These are phyloP conservation scores for Penicillium sclerotiorum DNA, from an alignment of 2,329 filamentous ascomycete species.

Conservation along the genomic window DNA sequence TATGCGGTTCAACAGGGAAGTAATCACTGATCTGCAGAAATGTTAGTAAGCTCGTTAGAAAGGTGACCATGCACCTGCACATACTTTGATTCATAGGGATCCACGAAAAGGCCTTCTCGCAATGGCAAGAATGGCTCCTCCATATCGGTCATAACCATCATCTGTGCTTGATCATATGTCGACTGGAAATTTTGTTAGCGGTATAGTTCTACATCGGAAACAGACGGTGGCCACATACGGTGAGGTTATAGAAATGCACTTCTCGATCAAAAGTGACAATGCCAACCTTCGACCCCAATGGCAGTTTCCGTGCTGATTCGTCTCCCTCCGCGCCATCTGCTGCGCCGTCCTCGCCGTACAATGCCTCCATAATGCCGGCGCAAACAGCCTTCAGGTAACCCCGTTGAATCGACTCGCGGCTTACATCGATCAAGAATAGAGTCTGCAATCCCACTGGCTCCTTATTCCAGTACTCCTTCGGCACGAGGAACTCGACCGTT, in stretches of 20 bases:
- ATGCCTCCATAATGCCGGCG: constrained; percentile 78
- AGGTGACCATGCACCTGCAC: constrained; percentile 18
- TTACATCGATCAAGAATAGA: constrained; percentile 92
- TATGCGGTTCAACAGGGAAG: constrained; percentile 78
- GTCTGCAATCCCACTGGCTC: constrained; percentile 85
- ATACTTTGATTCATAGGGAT: constrained; percentile 83
- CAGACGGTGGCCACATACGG: constrained; percentile 59
- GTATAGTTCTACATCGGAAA: constrained; percentile 14
- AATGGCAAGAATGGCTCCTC: constrained; percentile 95
- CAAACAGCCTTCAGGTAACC: constrained; percentile 90
- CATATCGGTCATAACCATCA: constrained; percentile 98
- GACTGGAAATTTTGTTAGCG: constrained; percentile 54
- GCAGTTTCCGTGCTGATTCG: constrained; percentile 59
- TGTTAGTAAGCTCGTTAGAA: constrained; percentile 32
- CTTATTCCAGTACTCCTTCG: constrained; percentile 98
- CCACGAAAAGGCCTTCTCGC: constrained; percentile 89
- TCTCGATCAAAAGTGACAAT: constrained; percentile 97
- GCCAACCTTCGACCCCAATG: constrained; percentile 81
- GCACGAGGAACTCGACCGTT: constrained; percentile 94
- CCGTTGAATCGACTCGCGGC: constrained; percentile 85
- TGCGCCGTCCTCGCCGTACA: constrained; percentile 71
- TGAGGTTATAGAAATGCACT: constrained; percentile 97
- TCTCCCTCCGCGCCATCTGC: constrained; percentile 57
- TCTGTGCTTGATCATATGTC: constrained; percentile 82
- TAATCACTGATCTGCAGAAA: constrained; percentile 67